Conservation (phyloP, 371 early-diverging fungal genomes). For the Mucor irregularis region DNA sequence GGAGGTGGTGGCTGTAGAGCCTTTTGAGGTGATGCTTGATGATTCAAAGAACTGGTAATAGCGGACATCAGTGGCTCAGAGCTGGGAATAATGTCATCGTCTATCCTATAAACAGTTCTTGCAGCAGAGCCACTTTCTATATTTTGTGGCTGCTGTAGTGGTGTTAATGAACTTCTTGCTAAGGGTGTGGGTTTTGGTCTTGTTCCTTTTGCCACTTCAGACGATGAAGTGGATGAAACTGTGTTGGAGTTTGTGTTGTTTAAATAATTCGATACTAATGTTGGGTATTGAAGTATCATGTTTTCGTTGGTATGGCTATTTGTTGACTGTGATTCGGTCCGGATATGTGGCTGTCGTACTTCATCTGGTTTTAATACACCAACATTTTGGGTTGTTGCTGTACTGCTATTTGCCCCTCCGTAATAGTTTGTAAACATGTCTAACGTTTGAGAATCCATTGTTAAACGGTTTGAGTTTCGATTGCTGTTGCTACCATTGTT, state of each 20-base stretch:
- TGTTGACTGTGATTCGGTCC: not conserved
- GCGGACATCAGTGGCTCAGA: conserved; percentile 3
- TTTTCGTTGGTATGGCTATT: not conserved
- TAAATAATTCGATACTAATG: not conserved
- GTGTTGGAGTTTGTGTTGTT: too few relatives aligned
- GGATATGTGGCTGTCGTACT: not conserved
- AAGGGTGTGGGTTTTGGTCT: too few relatives aligned
- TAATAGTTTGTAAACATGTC: conserved; percentile 9
- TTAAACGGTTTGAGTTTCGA: not conserved
- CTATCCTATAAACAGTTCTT: not conserved
- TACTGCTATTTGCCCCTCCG: not conserved
- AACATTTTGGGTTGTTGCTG: not conserved
- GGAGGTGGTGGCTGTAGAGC: conserved; percentile 3
- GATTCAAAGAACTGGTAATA: not conserved
- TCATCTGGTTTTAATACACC: conserved; percentile 6
- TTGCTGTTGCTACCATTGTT: not conserved
- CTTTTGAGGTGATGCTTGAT: not conserved
- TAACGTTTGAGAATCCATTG: not conserved
- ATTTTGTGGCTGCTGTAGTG: too few relatives aligned
- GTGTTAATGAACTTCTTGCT: too few relatives aligned
- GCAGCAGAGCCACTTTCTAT: too few relatives aligned
- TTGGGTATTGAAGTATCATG: not conserved
- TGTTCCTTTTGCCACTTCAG: too few relatives aligned
- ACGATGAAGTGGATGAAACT: too few relatives aligned
- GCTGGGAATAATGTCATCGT: conserved; percentile 4